Evolutionary conservation across 2,329 filamentous ascomycete species (phyloP), one percentile per base, ranked within the genome.

Genomic region (Epicoccum sorghinum): DNA sequence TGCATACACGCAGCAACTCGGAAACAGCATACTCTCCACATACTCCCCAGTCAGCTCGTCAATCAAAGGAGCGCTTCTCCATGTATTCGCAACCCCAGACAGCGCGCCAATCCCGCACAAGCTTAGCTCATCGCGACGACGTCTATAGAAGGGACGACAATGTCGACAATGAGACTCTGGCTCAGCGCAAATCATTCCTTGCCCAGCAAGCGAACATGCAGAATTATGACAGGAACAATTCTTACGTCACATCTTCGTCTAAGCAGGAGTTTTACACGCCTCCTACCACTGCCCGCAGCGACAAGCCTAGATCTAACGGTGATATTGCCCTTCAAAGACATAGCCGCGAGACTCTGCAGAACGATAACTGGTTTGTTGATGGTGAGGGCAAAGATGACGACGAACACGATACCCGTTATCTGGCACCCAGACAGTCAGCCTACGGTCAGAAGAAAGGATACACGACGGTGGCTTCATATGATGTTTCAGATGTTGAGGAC

Each of bases 1-100:
- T 90, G 75, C 88, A 95, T 69, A 96, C 90, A 0, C 85, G 92
- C 30, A 90, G 87, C 2, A 81, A 83, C 9, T 82, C 83, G 29
- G 86, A 84, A 4, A 74, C 81, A 42, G 77, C 77, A 23, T 83
- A 81, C 56, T 82, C 79, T 12, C 76, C 76, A 2, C 79, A 80
- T 48, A 83, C 78, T 7, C 79, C 81, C 7, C 74, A 77, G 44
- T 74, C 80, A 58, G 83, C 80, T 35, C 79, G 79, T 44, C 80
- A 85, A 60, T 86, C 86, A 0, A 81, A 80, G 33, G 77, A 52
- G 79, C 53, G 63, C 13, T 66, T 66, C 51, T 86, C 61, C 77
- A 86, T 72, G 57, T 74, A 73, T 56, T 66, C 67, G 4, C 69
- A 74, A 47, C 62, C 72, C n/a, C 59, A 61, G 4, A 72, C 76